These are phyloP conservation scores for Blastobotrys buckinghamii DNA, from an alignment of 1,139 yeast species.

Conservation along the genomic window DNA sequence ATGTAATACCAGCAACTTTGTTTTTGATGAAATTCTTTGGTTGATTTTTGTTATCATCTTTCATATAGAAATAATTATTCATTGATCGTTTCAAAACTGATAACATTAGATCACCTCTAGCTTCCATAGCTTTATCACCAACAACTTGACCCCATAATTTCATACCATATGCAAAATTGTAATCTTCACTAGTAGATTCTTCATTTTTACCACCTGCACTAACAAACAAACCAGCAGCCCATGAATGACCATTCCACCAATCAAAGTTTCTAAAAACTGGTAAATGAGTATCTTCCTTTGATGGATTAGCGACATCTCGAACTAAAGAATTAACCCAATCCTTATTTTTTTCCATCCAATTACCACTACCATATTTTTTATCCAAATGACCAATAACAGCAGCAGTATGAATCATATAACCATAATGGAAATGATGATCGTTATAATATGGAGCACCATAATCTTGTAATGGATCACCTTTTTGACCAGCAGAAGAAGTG, in stretches of 20 bases:
- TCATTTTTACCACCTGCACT: slow-evolving; percentile 74
- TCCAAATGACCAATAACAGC: slow-evolving; percentile 69
- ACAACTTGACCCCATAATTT: slow-evolving; percentile 71
- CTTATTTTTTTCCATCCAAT: slow-evolving; percentile 60
- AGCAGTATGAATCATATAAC: slow-evolving; percentile 72
- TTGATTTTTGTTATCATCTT: slow-evolving; percentile 51
- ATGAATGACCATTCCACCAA: slow-evolving; percentile 78
- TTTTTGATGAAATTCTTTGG: slow-evolving; percentile 54
- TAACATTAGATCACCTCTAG: slow-evolving; percentile 72
- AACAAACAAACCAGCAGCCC: slow-evolving; percentile 73
- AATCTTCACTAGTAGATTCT: slow-evolving; percentile 77
- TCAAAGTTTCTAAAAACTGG: slow-evolving; percentile 76
- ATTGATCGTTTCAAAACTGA: slow-evolving; percentile 57
- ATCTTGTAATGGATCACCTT: slow-evolving; percentile 51
- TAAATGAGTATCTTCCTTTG: slow-evolving; percentile 53
- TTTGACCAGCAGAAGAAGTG: slow-evolving; percentile 49
- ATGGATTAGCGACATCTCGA: slow-evolving; percentile 76
- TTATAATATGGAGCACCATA: slow-evolving; percentile 67
- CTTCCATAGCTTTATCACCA: slow-evolving; percentile 68
- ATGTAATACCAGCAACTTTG: slow-evolving; percentile 67
- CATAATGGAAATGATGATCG: slow-evolving; percentile 80
- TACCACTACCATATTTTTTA: slow-evolving; percentile 45
- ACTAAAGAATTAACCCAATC: slow-evolving; percentile 61
- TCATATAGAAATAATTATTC: slow-evolving; percentile 55
- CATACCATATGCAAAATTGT: slow-evolving; percentile 76